Evolutionary conservation across 1,284 basidiomycete species (phyloP).

Genomic region (Tilletia setariae): DNA sequence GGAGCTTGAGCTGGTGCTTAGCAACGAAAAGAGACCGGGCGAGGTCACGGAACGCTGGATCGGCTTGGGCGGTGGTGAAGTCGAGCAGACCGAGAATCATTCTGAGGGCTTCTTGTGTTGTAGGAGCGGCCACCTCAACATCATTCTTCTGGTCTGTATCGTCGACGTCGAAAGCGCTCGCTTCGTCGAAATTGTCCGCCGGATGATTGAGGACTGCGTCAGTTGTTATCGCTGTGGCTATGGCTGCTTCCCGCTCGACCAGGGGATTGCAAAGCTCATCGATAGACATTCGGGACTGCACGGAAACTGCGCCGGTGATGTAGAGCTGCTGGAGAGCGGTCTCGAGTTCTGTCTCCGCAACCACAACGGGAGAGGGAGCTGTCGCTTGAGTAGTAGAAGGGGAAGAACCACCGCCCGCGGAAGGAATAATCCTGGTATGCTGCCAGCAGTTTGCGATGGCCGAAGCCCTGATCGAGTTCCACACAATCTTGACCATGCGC

Average conservation of each 20-base stretch:
- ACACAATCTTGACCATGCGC: constrained; percentile 30
- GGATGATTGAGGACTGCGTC: too few species aligned
- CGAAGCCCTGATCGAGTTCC: neutral
- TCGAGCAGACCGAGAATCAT: neutral
- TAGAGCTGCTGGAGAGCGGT: neutral
- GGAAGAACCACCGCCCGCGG: neutral
- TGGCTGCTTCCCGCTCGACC: neutral
- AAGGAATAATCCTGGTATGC: neutral
- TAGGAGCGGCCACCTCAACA: neutral
- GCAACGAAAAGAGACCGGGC: neutral
- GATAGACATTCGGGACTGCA: neutral
- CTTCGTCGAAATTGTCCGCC: too few species aligned
- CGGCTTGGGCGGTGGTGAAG: neutral
- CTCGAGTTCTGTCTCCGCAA: neutral
- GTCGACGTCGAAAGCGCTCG: neutral
- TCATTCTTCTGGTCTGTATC: neutral
- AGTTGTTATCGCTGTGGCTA: neutral
- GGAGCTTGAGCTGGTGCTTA: neutral
- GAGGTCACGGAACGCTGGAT: neutral
- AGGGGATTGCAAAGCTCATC: neutral
- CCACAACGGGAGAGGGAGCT: neutral
- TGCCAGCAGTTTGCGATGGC: constrained; percentile 17
- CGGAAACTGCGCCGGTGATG: neutral
- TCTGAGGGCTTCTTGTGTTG: neutral
- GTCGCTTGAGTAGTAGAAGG: neutral